Evolutionary conservation across 1,284 basidiomycete species (phyloP), one percentile per base, ranked within the genome.

Genomic region (Apiotrichum akiyoshidainum): DNA sequence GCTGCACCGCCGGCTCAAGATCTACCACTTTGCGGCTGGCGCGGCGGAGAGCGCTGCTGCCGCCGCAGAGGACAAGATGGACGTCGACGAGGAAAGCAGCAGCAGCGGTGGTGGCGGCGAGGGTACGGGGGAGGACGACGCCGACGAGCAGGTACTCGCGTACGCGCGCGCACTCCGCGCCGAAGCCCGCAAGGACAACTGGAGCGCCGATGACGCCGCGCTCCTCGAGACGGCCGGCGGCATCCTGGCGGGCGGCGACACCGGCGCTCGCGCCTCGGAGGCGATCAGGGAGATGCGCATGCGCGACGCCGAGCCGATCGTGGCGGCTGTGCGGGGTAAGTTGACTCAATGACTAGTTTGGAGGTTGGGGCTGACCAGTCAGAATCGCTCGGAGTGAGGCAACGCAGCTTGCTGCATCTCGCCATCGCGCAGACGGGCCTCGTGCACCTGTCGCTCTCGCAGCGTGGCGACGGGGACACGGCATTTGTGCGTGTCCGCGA

Each of bases 381-480:
- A 57, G 62, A 57, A 21, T 26, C 31, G 8, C 55, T 57, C 12
- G 62, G 62, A 10, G 37, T 61, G 17, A 57, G 52, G 54, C 37
- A 26, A 22, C 59, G 45, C 16, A 58, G 55, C 3, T 45, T 33
- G 8, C 59, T 64, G 16, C 42, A 53, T 16, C 33, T 48, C 3
- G 65, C 65, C 1, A 42, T 61, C 8, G 52, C 54, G 22, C 65
- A 66, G 58, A 64, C 60, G 16, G 40, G 42, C 16, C 59, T 64
- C 14, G 59, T 66, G 17, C 42, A 47, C 13, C 52, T 59, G 22
- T 52, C 44, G 21, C 57, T 66, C 8, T 39, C 19, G 4, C 51
- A 47, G 19, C 33, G 34, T 5, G 55, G 57, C 10, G 63, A 61
- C 42, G 62, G 61, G n/a, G 34, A 54, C 40, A 53, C 60, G 26